Evolutionary conservation across 2,329 filamentous ascomycete genomes (phyloP), one percentile per base, ranked within the genome.

Genomic region (Fusarium setosum): DNA sequence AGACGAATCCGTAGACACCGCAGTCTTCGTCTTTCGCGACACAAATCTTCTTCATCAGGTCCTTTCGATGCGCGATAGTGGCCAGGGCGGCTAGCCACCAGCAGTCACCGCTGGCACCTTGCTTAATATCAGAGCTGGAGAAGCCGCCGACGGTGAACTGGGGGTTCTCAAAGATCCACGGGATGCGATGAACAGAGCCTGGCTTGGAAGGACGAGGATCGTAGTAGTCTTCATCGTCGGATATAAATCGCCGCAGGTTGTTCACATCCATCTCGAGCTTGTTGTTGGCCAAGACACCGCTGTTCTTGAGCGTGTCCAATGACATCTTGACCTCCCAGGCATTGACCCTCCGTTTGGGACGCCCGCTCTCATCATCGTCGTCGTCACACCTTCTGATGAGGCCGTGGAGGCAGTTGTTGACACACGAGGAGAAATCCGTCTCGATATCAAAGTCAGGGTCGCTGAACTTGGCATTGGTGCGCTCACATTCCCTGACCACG

Each of bases 1-100:
- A 92, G 26, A 92, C 89, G 67, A 92, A 92, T 4, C 90, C 90
- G 68, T 92, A 92, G 2, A 92, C 89, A 6, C 90, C 90, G 41
- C 79, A 91, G 80, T 73, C 86, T 79, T 92, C 88, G 65, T 93
- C 85, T 6, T 86, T 83, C 7, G 84, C 87, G 35, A 93, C 87
- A 63, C 90, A 93, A 8, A 93, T 82, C 57, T 83, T 84, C 54
- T 90, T 83, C 70, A 93, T 90, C 29, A 92, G 74, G 3, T 85
- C 87, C 50, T 84, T 79, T 65, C 89, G 87, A 65, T 91, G 90
- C 11, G 87, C 88, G 67, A 92, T 85, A 0, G 90, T 90, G 18
- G 88, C 88, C 15, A 93, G 77, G 1, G 89, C 89, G 5, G 90
- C 89, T 73, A 93, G 82, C 74, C 91, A 88, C 90, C 90, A 93